phyloP scores from a whole-genome alignment of 352 stramenopile species.

The Aphanomyces astaci region DNA sequence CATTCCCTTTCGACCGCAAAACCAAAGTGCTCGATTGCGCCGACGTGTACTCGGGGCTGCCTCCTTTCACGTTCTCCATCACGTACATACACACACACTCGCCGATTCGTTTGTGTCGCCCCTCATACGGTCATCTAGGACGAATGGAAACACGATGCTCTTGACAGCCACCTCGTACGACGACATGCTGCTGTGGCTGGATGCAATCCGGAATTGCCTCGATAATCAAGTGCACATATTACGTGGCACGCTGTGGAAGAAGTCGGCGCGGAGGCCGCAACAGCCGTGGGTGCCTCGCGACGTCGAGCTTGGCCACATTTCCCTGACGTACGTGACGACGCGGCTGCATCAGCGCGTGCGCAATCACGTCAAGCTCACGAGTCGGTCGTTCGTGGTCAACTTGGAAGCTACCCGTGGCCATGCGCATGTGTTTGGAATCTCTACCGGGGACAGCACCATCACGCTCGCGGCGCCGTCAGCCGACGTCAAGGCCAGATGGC shows the following conservation, averaged over 20 bases:
- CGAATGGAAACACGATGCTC: slow-evolving; percentile 6
- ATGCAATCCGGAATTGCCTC: not conserved
- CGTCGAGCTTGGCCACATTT: slow-evolving; percentile 19
- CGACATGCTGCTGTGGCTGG: slow-evolving; percentile 6
- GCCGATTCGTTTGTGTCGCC: not conserved
- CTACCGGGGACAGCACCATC: not conserved
- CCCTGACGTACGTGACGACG: not conserved
- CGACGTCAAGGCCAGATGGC: slow-evolving; percentile 2
- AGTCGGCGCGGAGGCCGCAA: not conserved
- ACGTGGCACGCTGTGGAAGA: slow-evolving; percentile 11
- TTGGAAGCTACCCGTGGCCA: not conserved
- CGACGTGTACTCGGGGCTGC: slow-evolving; percentile 53
- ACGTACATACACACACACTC: slow-evolving; percentile 28
- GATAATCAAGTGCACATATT: not conserved
- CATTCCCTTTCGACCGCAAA: slow-evolving; percentile 40
- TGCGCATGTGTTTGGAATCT: slow-evolving; percentile 16
- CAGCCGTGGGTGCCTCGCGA: slow-evolving; percentile 5
- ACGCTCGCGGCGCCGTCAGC: not conserved
- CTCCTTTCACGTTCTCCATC: slow-evolving; percentile 49
- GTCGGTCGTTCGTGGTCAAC: slow-evolving; percentile 2
- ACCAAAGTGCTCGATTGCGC: slow-evolving; percentile 50
- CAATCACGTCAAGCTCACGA: slow-evolving; percentile 18
- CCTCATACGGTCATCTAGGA: not conserved
- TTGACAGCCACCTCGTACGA: not conserved
- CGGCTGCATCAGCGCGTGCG: not conserved